Evolutionary conservation across 2,329 filamentous ascomycete genomes (phyloP), one percentile per base, ranked within the genome.

Genomic region (Pseudocercospora cruenta): DNA sequence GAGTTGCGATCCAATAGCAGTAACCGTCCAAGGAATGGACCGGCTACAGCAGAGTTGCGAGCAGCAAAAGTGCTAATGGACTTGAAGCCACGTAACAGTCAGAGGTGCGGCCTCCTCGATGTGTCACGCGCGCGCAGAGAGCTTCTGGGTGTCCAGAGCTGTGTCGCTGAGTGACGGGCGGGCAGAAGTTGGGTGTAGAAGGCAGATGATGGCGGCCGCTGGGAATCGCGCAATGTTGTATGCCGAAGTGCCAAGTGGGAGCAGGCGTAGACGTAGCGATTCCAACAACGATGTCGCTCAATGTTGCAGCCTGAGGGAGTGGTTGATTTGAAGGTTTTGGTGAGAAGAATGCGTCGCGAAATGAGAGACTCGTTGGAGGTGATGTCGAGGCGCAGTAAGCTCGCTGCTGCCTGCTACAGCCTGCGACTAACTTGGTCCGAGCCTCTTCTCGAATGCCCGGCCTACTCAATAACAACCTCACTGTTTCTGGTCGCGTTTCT

Each of bases 1-100:
- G 58, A 58, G 10, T 14, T 43, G 33, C 49, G 54, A 61, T 60
- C 55, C 65, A 64, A 57, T 58, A 54, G 61, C 53, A 58, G 53
- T 53, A 26, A 16, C 26, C 51, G 58, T 58, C 63, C 31, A 12
- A 58, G 24, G 31, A 59, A 19, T 51, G 58, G 51, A 26, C 49
- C 24, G 39, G 49, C 58, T 24, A 36, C 54, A 58, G 39, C 16
- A 21, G 54, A 39, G 26, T 22, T 39, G 55, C 55, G 26, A 16
- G 53, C 53, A 55, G 53, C 24, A 55, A 33, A 26, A 55, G 28
- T 19, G 53, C 7, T 33, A 5, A 24, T 51, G 24, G 51, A 14
- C 6, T 31, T 8, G 22, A 54, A 31, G 51, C 9, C 51, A 28
- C 21, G 51, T 31, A 58, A 21, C 31, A 58, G 31, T 19, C 55